phyloP scores from a whole-genome alignment of 2,329 filamentous ascomycete species.

The Xylariales sp. region DNA sequence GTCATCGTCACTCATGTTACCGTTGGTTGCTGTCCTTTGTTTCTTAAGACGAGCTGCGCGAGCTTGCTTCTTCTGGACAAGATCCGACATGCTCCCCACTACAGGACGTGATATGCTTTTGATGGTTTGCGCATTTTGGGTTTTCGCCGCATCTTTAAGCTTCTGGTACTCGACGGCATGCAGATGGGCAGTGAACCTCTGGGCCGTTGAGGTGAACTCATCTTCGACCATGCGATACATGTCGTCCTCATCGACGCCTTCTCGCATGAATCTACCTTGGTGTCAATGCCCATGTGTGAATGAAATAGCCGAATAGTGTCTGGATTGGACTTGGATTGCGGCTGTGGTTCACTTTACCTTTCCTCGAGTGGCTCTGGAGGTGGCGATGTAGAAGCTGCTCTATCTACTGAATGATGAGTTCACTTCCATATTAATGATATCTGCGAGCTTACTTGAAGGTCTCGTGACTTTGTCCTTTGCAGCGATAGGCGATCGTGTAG shows the following conservation, averaged over 20 bases:
- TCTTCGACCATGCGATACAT: constrained; percentile 80
- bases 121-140: constrained; percentile 49
- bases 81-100: constrained; percentile 33
- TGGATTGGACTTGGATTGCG: too few relatives aligned
- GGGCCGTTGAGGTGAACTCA: constrained; percentile 64
- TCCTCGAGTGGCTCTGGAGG: constrained; percentile 6
- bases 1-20: constrained; percentile 24
- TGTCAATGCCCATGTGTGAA: not conserved
- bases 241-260: constrained; percentile 64
- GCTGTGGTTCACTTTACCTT: constrained; percentile 1
- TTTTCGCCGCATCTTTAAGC: constrained; percentile 53
- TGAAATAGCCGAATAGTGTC: not conserved
- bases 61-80: constrained; percentile 30
- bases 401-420: not conserved
- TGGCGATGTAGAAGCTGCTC: not conserved
- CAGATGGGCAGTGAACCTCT: constrained; percentile 67
- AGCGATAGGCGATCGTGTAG: not conserved
- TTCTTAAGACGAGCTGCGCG: constrained; percentile 29
- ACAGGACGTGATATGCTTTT: constrained; percentile 48
- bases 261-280: constrained; percentile 53
- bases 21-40: constrained; percentile 27
- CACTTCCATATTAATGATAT: not conserved
- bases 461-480: not conserved
- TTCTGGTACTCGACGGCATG: constrained; percentile 74
- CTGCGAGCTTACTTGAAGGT: not conserved